Evolutionary conservation across 139 green algal species (phyloP).

Genomic region (Prasinococcaceae sp.): DNA sequence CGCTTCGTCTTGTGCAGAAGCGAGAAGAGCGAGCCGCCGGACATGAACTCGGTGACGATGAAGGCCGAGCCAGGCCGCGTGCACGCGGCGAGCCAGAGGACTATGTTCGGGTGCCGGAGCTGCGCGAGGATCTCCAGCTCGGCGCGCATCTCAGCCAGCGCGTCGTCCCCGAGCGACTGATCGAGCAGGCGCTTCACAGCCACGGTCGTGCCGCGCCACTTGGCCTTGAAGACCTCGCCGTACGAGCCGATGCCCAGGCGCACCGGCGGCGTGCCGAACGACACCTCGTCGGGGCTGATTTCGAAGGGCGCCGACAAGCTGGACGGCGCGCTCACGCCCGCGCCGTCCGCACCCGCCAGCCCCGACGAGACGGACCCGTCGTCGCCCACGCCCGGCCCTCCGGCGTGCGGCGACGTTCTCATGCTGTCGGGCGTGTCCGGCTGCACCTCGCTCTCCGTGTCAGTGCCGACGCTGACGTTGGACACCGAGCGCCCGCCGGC

Average conservation of each 20-base stretch:
- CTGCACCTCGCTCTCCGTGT: no score
- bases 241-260: conserved; percentile 20
- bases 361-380: no score
- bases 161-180: conserved; percentile 6
- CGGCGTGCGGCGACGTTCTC: no score
- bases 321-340: no score
- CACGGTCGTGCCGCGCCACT: conserved; percentile 24
- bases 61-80: conserved; percentile 34
- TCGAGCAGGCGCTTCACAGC: conserved; percentile 24
- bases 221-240: conserved; percentile 17
- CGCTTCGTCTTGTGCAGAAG: conserved; percentile 38
- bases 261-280: no score
- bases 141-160: conserved; percentile 19
- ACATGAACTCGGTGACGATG: conserved; percentile 54
- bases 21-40: conserved; percentile 43
- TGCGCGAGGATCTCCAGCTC: conserved; percentile 16
- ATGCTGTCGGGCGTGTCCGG: no score
- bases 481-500: no score
- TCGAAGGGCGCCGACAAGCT: no score
- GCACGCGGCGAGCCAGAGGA: conserved; percentile 48
- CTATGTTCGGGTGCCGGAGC: conserved; percentile 48
- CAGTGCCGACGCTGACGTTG: no score
- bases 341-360: no score
- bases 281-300: no score
- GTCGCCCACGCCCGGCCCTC: no score